A percentile compares a stretch with the other conserved stretches of the same genome.
These are phyloP conservation scores for Skeletonema tropicum DNA, from an alignment of 108 stramenopile species.

Conservation along the genomic window DNA sequence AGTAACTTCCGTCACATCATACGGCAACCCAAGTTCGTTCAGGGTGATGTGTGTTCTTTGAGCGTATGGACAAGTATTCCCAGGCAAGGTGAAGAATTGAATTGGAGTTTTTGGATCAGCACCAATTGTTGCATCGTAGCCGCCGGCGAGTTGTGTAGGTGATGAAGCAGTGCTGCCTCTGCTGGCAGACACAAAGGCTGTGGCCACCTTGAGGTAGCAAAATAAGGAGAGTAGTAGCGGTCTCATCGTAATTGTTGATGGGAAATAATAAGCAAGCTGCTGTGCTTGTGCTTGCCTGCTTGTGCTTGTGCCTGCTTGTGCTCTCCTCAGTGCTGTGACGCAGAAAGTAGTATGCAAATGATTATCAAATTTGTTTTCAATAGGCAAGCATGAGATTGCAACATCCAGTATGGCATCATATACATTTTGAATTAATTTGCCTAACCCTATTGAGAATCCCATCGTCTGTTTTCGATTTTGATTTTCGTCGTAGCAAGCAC, in stretches of 20 bases:
- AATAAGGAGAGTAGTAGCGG: not conserved
- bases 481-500: no score
- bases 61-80: constrained; percentile 53
- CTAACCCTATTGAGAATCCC: no score
- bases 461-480: no score
- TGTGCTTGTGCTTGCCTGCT: no score
- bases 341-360: no score
- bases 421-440: no score
- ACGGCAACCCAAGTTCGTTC: constrained; percentile 46
- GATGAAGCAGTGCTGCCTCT: not conserved
- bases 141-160: constrained; percentile 15
- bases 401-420: no score
- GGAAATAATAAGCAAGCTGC: no score
- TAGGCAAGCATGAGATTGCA: no score
- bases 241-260: not conserved
- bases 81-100: constrained; percentile 48
- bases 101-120: constrained; percentile 31
- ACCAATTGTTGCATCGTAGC: constrained; percentile 36
- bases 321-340: no score
- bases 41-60: constrained; percentile 51
- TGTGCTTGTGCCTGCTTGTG: no score
- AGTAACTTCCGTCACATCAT: constrained; percentile 48
- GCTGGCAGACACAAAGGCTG: constrained; percentile 5
- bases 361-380: no score
- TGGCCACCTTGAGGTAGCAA: constrained; percentile 5